Evolutionary conservation across 371 early-diverging fungal genomes (phyloP), one percentile per base, ranked within the genome.

Genomic region (Actinomucor elegans): DNA sequence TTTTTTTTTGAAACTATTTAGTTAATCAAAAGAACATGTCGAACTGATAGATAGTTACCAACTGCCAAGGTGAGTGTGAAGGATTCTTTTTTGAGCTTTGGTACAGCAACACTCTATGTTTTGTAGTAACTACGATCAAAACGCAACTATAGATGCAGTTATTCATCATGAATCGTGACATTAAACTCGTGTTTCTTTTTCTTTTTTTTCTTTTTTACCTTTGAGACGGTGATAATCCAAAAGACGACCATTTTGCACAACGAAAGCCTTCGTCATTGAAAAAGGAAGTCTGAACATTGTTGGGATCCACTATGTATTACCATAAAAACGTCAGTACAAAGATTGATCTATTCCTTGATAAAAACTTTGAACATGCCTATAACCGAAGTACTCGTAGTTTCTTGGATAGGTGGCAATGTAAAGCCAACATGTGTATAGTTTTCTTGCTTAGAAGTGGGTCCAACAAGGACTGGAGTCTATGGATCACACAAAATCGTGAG

Each of bases 41-140:
- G n/a, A n/a, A n/a, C n/a, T n/a, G n/a, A n/a, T n/a, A n/a, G n/a
- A n/a, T n/a, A 26, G 35, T 36, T 61, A 61, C 67, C 52, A 58
- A 23, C 38, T 50, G 32, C 71, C 71, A 67, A 43, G 54, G 52
- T 7, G 54, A 23, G 15, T 48, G 43, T 37, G 29, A 37, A 12
- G 57, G 32, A 29, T 63, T 37, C 45, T 45, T 52, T 2, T 37
- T 12, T 4, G 63, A 57, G 3, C 33, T 37, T 38, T 63, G 52
- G 43, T 66, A 73, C 8, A 59, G 33, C 20, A 61, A 17, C 5
- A 69, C 59, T 37, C 69, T 45, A 33, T 73, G 69, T 18, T 66
- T 63, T 3, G 73, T 66, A 0, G 73, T 73, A 1, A 73, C 42
- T 1, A 64, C 73, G 6, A 61, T 48, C 40, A 73, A 54, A 45